Evolutionary conservation across 2,329 filamentous ascomycete genomes (phyloP), one percentile per base, ranked within the genome.

Genomic region (Apiospora kogelbergensis): DNA sequence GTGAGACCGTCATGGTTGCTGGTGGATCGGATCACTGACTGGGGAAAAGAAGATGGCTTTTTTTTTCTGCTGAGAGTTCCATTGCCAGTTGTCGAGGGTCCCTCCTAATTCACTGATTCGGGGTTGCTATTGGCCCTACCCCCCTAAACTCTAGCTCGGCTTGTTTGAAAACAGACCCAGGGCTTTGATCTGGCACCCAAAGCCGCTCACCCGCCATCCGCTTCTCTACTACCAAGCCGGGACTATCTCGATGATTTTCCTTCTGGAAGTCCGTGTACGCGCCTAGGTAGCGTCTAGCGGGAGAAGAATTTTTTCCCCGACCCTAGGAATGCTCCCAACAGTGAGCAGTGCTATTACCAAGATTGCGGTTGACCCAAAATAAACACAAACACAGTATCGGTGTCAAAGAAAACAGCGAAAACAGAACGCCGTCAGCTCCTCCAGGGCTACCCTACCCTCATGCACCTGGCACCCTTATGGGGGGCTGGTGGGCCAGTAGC

Each of bases 21-120:
- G 9, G 48, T 57, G 53, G 53, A 60, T 60, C 53, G 53, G 53
- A 37, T 60, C 53, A 60, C 53, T 60, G 30, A 60, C 53, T 60
- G 53, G 63, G 63, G 63, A 65, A 30, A 24, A 33, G 63, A 65
- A 20, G 63, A 45, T 33, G 63, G 63, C 41, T 65, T 65, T 63
- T 41, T 41, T 11, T 63, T 13, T 17, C 24, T 15, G 22, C 15
- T 24, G 53, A 33, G 53, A 60, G 30, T 60, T 60, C 53, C 53
- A 37, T 60, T 60, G 53, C 53, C 53, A 60, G 53, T 60, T 60
- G 53, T 60, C 30, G 30, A 37, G 26, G 30, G 26, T n/a, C 17
- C 53, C 53, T 26, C 53, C 53, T n/a, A 42, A 33, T 33, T 33
- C 40, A 11, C 40, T 37, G 20, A 37, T 60, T 37, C 30, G 53